Base-by-base conservation (phyloP, 1,284 basidiomycete species). In the Wolfiporia cocos region DNA sequence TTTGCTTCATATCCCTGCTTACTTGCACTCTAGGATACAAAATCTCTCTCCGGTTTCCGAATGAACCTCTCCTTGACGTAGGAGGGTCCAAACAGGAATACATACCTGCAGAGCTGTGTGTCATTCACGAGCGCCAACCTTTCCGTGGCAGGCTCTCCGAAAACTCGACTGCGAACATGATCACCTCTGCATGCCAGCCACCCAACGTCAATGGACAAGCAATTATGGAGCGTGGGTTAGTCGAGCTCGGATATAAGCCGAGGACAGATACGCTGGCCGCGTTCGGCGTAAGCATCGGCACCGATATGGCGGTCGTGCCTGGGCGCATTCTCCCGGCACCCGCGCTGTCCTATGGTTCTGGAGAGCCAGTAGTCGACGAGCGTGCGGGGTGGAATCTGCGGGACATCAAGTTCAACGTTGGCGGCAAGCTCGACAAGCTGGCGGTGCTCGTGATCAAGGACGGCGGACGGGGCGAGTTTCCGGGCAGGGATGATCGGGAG, bases 301-400 rank as follows among this genome's bases (percentile, higher is more conserved):
- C 51, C 2, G 54, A 80, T 32, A 83, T 87, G 80, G 58, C 73
- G 1, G 66, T 71, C 4, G 60, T 85, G 4, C 81, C 81, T 2
- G 78, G 62, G 1, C 73, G 86, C n/a, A 69, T 82, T 42, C 71
- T 89, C 2, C 65, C 63, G 0, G 60, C 81, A 0, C 86, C 86
- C 0, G 49, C 49, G 1, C 51, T 88, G 23, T 63, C 66, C 2
- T 87, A 88, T 53, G 63, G 59, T 34, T 57, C 46, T 4, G 76
- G 76, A 1, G 6, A 9, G 9, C 57, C 50, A 9, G 57, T 61
- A 10, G 67, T 59, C 4, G 66, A 75, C 11, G 62, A 50, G 18
- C 72, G 80, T 28, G 86, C 78, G 0, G 71, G 72, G 18, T 88
- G 86, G 86, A 87, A 87, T 48, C 76, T 86, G 39, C 54, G 79